These are phyloP conservation scores for Omphalotus olearius DNA, from an alignment of 1,284 basidiomycete species.

Conservation along the genomic window DNA sequence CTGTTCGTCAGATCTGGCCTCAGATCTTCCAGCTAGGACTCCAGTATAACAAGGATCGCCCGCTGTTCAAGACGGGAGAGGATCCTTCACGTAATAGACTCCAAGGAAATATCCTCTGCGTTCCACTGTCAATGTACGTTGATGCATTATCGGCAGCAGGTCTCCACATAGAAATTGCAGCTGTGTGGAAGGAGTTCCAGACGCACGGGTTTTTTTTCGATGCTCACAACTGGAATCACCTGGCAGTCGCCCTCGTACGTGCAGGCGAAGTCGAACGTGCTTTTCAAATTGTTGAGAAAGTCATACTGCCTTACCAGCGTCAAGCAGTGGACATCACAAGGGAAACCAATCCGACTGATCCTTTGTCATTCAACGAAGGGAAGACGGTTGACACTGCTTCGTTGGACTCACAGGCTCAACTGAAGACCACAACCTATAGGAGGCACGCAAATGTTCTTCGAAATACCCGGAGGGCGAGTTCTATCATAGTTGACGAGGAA, in stretches of 20 bases:
- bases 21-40: conserved; percentile 58
- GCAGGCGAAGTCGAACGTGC: conserved; percentile 80
- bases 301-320: conserved; percentile 65
- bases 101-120: conserved; percentile 59
- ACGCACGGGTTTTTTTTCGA: conserved; percentile 80
- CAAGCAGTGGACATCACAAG: conserved; percentile 29
- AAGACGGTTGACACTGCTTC: conserved; percentile 22
- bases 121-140: conserved; percentile 85
- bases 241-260: conserved; percentile 71
- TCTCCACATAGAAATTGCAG: conserved; percentile 58
- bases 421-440: neutral
- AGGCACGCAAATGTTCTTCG: neutral
- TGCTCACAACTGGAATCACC: conserved; percentile 91
- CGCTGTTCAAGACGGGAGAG: conserved; percentile 25
- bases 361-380: conserved; percentile 38
- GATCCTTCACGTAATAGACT: conserved; percentile 21
- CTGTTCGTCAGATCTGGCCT: conserved; percentile 66
- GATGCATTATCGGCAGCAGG: conserved; percentile 70
- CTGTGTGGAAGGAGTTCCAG: conserved; percentile 66
- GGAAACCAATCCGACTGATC: conserved; percentile 36
- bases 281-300: conserved; percentile 78
- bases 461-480: conserved; percentile 15
- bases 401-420: conserved; percentile 12
- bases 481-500: conserved; percentile 12
- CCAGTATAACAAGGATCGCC: conserved; percentile 31